These are phyloP conservation scores for Grosmannia clavigera DNA, from an alignment of 2,329 filamentous ascomycete genomes.

Conservation along the genomic window DNA sequence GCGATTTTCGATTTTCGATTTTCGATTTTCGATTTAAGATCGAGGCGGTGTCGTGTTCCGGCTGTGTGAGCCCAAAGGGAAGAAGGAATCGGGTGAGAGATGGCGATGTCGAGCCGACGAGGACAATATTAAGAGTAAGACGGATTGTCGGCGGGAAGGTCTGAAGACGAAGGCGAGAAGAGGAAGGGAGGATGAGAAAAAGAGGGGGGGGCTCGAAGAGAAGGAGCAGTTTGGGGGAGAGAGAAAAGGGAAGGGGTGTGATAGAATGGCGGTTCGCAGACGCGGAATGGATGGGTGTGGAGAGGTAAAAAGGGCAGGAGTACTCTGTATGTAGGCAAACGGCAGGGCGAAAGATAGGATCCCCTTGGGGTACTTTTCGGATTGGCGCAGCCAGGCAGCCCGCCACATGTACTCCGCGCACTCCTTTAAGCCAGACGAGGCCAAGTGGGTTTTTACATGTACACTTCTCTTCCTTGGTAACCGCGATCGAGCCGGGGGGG, in stretches of 20 bases:
- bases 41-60: not conserved
- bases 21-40: not conserved
- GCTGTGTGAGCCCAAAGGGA: not conserved
- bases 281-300: conserved; percentile 6
- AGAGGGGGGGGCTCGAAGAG: conserved; percentile 1
- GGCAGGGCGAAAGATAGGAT: conserved; percentile 2
- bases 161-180: conserved; percentile 1
- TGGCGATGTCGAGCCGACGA: not conserved
- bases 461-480: not conserved
- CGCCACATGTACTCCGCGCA: not conserved
- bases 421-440: not conserved
- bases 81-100: not conserved
- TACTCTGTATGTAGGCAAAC: not conserved
- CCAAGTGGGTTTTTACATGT: conserved; percentile 1
- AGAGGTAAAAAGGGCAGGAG: conserved; percentile 3
- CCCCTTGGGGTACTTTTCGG: conserved; percentile 6
- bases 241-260: not conserved
- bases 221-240: conserved; percentile 1
- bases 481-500: conserved; percentile 3
- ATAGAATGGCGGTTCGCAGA: conserved; percentile 2
- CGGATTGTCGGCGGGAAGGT: not conserved
- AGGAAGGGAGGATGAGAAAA: conserved; percentile 2
- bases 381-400: conserved; percentile 5
- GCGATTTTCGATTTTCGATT: not conserved
- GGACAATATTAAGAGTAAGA: not conserved